These are phyloP conservation scores for Saccharata proteae DNA, from an alignment of 2,329 filamentous ascomycete species.

Conservation along the genomic window DNA sequence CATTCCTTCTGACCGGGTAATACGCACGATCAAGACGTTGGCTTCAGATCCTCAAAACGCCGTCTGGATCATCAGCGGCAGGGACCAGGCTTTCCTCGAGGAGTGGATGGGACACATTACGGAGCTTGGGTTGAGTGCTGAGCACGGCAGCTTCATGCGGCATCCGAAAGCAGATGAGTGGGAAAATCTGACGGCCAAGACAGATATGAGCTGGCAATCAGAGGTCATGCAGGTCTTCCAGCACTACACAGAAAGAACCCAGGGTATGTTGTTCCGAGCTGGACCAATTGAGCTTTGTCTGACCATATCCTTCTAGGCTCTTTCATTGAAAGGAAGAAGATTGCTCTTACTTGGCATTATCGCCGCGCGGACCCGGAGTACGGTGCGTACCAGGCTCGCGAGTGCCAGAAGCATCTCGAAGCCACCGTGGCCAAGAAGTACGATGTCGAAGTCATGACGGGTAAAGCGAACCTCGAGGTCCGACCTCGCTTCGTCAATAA, in stretches of 20 bases:
- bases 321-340: constrained; percentile 88
- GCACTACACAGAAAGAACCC: constrained; percentile 75
- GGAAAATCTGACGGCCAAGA: constrained; percentile 77
- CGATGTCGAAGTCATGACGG: constrained; percentile 92
- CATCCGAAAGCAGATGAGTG: constrained; percentile 65
- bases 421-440: constrained; percentile 62
- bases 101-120: constrained; percentile 87
- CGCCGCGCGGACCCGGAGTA: constrained; percentile 80
- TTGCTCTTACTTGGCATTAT: constrained; percentile 95
- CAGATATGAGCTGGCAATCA: constrained; percentile 85
- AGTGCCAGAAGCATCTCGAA: constrained; percentile 74
- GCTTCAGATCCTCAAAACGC: constrained; percentile 70
- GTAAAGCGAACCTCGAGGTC: constrained; percentile 94
- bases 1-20: constrained; percentile 72
- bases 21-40: constrained; percentile 66
- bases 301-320: constrained; percentile 45
- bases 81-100: constrained; percentile 82
- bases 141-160: constrained; percentile 92
- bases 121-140: constrained; percentile 84
- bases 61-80: constrained; percentile 97
- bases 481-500: constrained; percentile 98
- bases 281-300: neutral
- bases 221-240: constrained; percentile 78
- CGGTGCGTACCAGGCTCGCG: constrained; percentile 63
- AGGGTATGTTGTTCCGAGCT: constrained; percentile 43